phyloP scores from a whole-genome alignment of 371 early-diverging fungal genomes.

The Fennellomyces sp. region DNA sequence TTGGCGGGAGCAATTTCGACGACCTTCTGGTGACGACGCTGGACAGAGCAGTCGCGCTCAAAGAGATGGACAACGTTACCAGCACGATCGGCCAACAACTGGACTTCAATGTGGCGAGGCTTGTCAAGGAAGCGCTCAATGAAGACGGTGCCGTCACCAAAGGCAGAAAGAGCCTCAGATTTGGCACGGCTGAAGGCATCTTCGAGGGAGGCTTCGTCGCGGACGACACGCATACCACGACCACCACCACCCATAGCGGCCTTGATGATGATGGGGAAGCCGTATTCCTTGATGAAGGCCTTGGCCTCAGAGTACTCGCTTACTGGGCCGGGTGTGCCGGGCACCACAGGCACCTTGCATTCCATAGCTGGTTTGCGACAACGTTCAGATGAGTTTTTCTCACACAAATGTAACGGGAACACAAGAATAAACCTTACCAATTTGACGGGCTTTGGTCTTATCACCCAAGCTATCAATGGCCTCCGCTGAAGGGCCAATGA shows the following conservation, averaged over 20 bases:
- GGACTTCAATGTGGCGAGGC: slow-evolving; percentile 97
- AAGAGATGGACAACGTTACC: slow-evolving; percentile 90
- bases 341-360: slow-evolving; percentile 83
- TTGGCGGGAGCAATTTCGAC: slow-evolving; percentile 94
- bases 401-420: neutral
- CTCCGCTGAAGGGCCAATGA: slow-evolving; percentile 86
- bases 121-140: slow-evolving; percentile 92
- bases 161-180: slow-evolving; percentile 89
- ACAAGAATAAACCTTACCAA: slow-evolving; percentile 55
- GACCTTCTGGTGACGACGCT: slow-evolving; percentile 98
- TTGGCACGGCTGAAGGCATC: slow-evolving; percentile 82
- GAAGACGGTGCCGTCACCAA: slow-evolving; percentile 96
- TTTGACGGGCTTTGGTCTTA: slow-evolving; percentile 89
- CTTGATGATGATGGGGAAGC: slow-evolving; percentile 96
- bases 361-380: slow-evolving; percentile 62
- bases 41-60: slow-evolving; percentile 98
- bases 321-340: slow-evolving; percentile 89
- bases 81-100: slow-evolving; percentile 86
- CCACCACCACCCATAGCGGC: slow-evolving; percentile 98
- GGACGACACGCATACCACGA: slow-evolving; percentile 95
- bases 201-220: slow-evolving; percentile 64
- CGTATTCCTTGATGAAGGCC: slow-evolving; percentile 78
- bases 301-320: slow-evolving; percentile 65
- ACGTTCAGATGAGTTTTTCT: neutral
- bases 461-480: slow-evolving; percentile 93